Evolutionary conservation across 768 basidiomycete genomes (phyloP), one percentile per base, ranked within the genome.

Genomic region (Lactifluus pinguis): DNA sequence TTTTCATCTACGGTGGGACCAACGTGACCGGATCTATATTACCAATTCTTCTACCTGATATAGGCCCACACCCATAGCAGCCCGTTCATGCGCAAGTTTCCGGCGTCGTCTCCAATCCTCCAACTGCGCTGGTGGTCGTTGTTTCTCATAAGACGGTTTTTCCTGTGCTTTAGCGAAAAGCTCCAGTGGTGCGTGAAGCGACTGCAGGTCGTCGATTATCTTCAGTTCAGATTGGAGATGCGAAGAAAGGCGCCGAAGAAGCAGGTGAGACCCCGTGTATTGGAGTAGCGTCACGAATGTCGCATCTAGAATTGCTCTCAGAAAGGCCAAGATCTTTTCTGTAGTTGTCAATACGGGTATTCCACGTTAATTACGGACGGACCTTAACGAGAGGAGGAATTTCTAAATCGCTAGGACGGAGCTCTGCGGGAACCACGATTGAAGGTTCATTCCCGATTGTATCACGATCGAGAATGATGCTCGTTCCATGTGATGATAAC

Each of bases 21-120:
- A 48, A 21, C 44, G 36, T 3, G 19, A 25, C 25, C 38, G 17
- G 10, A 25, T 39, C 51, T 74, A 87, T 61, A 88, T 70, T 38
- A 79, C 73, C 64, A 92, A 74, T 66, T 89, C 85, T 66, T 91
- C 89, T 61, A 91, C 68, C 71, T 82, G 83, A 71, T 91, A 90
- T 65, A 83, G 66, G 21, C 86, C 86, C 57, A 89, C 75, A 38
- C 76, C 77, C 57, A 82, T 74, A 34, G 73, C 76, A 19, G 77
- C 76, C 60, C 77, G 80, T 64, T 83, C 80, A 39, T 77, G 78
- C n/a, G 75, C 76, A 63, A 76, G 72, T 70, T 80, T 83, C 68
- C 74, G 77, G 67, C 82, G 65, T 58, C 66, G 55, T 50, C 71
- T 62, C 72, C 72, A 74, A 56, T 75, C 72, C 47, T 67, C 65